These are phyloP conservation scores for Stentor roeselii DNA, from an alignment of 73 alveolate genomes.

Conservation along the genomic window DNA sequence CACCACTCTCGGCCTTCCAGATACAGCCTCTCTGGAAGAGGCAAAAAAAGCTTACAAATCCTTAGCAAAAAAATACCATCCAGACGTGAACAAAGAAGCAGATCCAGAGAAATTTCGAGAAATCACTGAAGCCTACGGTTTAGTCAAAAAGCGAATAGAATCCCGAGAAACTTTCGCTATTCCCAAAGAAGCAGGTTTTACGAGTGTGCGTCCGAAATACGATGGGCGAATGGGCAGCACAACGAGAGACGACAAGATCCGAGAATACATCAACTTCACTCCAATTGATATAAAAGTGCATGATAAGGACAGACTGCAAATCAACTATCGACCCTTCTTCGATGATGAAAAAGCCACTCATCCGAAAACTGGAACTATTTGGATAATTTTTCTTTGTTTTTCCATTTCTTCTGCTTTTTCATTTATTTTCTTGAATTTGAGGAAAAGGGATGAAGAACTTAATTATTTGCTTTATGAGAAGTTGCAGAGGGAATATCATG, in stretches of 20 bases:
- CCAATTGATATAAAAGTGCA: slow-evolving; percentile 21
- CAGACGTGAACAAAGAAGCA: slow-evolving; percentile 59
- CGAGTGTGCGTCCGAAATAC: slow-evolving; percentile 13
- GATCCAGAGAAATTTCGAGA: slow-evolving; percentile 40
- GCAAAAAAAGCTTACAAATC: slow-evolving; percentile 62
- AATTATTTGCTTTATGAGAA: background rate
- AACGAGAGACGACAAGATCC: background rate
- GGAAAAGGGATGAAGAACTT: background rate
- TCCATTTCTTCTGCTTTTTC: background rate
- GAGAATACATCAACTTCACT: slow-evolving; percentile 25
- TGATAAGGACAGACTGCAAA: slow-evolving; percentile 19
- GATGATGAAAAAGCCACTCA: slow-evolving; percentile 28
- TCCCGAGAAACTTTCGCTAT: background rate
- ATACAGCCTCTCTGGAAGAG: slow-evolving; percentile 52
- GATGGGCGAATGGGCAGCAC: slow-evolving; percentile 26
- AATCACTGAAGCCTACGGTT: slow-evolving; percentile 47
- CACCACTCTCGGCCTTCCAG: background rate
- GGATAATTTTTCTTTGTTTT: background rate
- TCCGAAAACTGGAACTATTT: slow-evolving; percentile 28
- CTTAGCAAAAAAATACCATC: slow-evolving; percentile 79
- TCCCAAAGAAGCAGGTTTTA: slow-evolving; percentile 23
- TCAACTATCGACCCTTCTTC: slow-evolving; percentile 25
- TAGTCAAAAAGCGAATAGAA: background rate
- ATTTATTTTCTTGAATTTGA: background rate
- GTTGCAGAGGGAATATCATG: slow-evolving; percentile 17